Conservation (phyloP, 805 yeast genomes). For the Saturnispora halmiae region DNA sequence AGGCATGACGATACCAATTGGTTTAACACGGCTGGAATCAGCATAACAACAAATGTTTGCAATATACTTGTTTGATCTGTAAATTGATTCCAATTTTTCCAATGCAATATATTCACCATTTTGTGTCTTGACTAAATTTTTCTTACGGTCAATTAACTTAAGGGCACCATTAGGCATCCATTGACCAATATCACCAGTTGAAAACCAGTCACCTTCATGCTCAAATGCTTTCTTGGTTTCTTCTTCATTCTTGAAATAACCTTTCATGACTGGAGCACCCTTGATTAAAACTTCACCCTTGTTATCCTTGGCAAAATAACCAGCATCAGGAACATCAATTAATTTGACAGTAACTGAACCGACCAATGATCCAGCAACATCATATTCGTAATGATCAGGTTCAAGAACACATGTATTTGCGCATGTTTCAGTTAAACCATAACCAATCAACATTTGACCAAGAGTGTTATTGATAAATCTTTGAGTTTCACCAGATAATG, state of each 20-base stretch:
- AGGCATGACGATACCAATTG: slow-evolving; percentile 85
- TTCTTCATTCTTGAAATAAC: slow-evolving; percentile 73
- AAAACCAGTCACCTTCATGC: slow-evolving; percentile 85
- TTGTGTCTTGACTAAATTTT: slow-evolving; percentile 89
- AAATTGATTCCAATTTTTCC: slow-evolving; percentile 86
- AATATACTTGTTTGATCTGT: slow-evolving; percentile 73
- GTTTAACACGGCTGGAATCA: slow-evolving; percentile 78
- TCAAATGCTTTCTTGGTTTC: slow-evolving; percentile 70
- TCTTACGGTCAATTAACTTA: slow-evolving; percentile 83
- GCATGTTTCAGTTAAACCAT: slow-evolving; percentile 93
- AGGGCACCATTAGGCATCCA: slow-evolving; percentile 78
- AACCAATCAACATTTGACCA: slow-evolving; percentile 86
- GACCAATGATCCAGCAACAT: slow-evolving; percentile 73
- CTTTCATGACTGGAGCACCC: slow-evolving; percentile 65
- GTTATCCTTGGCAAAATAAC: slow-evolving; percentile 79
- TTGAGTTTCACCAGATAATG: slow-evolving; percentile 75
- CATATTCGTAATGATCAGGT: slow-evolving; percentile 57
- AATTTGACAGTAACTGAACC: slow-evolving; percentile 82
- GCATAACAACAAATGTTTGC: slow-evolving; percentile 88
- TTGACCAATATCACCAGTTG: slow-evolving; percentile 94
- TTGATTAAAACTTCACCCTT: slow-evolving; percentile 87
- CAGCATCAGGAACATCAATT: slow-evolving; percentile 85
- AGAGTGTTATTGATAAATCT: slow-evolving; percentile 64
- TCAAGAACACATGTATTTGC: slow-evolving; percentile 75
- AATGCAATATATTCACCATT: slow-evolving; percentile 98